Percentiles rank a stretch among this genome's conserved stretches.
Conservation (phyloP, 106 monocot species). For the Posidonia australis region DNA sequence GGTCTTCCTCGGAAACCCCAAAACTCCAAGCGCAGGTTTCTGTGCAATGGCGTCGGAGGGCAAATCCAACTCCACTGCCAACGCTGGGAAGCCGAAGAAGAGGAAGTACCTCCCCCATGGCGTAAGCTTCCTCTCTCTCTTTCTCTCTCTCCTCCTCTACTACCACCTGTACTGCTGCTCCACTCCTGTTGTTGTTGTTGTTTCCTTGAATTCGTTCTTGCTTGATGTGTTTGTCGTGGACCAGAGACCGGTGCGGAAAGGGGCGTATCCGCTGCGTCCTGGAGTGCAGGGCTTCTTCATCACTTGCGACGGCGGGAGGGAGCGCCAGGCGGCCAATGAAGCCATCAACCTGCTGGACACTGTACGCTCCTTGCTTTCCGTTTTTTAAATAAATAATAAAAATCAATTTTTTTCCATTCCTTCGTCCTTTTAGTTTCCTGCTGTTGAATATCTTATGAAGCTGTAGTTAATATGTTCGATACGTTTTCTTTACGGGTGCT, state of each 20-base stretch:
- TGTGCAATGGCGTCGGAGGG: background rate
- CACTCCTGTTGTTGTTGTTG: background rate
- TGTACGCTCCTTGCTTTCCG: constrained; percentile 19
- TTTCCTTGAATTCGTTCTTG: background rate
- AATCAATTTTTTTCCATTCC: too few species aligned
- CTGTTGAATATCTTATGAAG: too few species aligned
- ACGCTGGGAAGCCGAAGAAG: constrained; percentile 55
- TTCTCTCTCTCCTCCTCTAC: background rate
- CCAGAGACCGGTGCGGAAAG: constrained; percentile 78
- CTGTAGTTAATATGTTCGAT: too few species aligned
- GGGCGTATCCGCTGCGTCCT: constrained; percentile 55
- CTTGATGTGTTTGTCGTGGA: background rate
- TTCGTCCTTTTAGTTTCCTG: too few species aligned
- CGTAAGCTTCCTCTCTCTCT: constrained; percentile 14
- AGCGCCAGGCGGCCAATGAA: constrained; percentile 75
- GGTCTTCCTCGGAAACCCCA: too few species aligned
- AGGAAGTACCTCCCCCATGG: constrained; percentile 74
- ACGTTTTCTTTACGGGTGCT: background rate
- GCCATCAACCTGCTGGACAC: constrained; percentile 66
- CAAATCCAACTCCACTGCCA: background rate
- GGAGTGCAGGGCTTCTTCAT: constrained; percentile 95
- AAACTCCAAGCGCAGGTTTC: too few species aligned
- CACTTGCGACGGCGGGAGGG: constrained; percentile 91
- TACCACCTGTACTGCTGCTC: background rate
- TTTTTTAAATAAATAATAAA: too few species aligned